phyloP scores from a whole-genome alignment of 164 flowering plant genomes.

The Liquidambar formosana region DNA sequence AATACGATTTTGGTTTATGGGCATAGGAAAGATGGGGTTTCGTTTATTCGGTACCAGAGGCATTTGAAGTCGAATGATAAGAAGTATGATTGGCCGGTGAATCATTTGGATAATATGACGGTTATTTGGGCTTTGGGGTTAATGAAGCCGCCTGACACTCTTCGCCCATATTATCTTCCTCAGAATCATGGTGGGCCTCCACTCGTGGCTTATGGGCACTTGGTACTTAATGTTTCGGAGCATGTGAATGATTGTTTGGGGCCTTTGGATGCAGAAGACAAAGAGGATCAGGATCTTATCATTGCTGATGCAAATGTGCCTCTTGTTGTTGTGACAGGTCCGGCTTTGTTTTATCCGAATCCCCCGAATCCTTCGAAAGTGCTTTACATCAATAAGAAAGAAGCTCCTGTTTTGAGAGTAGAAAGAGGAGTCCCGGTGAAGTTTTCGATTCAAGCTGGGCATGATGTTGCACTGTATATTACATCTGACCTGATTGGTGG shows the following conservation, averaged over 20 bases:
- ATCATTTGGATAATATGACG: constrained; percentile 54
- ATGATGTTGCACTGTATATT: constrained; percentile 87
- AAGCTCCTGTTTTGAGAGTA: constrained; percentile 85
- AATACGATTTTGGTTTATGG: constrained; percentile 79
- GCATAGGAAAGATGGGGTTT: constrained; percentile 89
- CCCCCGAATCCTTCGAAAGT: constrained; percentile 91
- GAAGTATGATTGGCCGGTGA: constrained; percentile 68
- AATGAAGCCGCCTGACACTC: constrained; percentile 80
- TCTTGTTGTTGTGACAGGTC: constrained; percentile 63
- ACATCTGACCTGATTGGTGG: constrained; percentile 95
- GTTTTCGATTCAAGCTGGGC: constrained; percentile 95
- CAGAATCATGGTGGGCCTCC: constrained; percentile 76
- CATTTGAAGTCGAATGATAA: constrained; percentile 53
- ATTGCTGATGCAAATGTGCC: constrained; percentile 75
- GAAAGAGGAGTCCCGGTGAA: constrained; percentile 94
- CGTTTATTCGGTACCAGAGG: constrained; percentile 72
- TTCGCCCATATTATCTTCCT: constrained; percentile 84
- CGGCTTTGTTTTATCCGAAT: constrained; percentile 76
- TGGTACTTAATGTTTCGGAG: constrained; percentile 73
- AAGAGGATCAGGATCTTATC: constrained; percentile 84
- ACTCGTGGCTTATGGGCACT: constrained; percentile 52
- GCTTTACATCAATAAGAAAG: constrained; percentile 86
- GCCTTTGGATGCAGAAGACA: constrained; percentile 82
- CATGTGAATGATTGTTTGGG: constrained; percentile 77
- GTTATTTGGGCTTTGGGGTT: constrained; percentile 92